Base-by-base conservation (phyloP, 371 early-diverging fungal species). In the Fennellomyces sp. region DNA sequence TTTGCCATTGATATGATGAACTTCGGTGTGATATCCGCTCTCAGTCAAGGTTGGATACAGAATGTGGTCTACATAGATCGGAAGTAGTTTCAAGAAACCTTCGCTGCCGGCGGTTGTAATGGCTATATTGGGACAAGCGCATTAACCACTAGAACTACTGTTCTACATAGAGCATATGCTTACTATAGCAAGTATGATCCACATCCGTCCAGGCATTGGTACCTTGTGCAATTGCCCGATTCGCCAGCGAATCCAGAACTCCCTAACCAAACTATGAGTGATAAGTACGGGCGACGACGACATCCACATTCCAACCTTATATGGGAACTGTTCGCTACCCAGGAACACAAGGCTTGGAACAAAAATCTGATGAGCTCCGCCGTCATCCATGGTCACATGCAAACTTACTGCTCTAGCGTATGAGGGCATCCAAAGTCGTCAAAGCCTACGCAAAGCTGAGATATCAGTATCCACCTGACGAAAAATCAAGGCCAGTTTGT, bases 401-500 rank as follows among this genome's bases (percentile, higher is more conserved):
- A 11, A 3, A 64, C 83, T 54, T 83, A 83, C 88, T 89, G 89
- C 58, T 89, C 89, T 36, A 89, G 65, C 17, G 87, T 87, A 63
- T 89, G 89, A 27, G 88, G 88, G 55, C 87, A 84, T 19, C 88
- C 88, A 73, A 75, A 83, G 62, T 89, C 89, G 59, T 89, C 89
- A 57, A 82, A 80, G 23, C 83, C 86, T 85, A 71, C 5, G 30
- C 28, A 35, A 33, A 31, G n/a, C n/a, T n/a, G n/a, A n/a, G n/a
- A n/a, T 25, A 8, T 25, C 11, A 21, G 31, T 29, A 23, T 26
- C 5, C 19, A 23, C 4, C 13, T 49, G 10, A 25, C 19, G 13
- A 49, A 49, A 49, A 5, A 25, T 5, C 47, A 49, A 25, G 3
- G 42, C 12, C 25, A 23, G 52, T 45, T 31, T 13, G 19, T 31